These are phyloP conservation scores for Cystobasidium tubakii DNA, from an alignment of 768 basidiomycete species.

Conservation along the genomic window DNA sequence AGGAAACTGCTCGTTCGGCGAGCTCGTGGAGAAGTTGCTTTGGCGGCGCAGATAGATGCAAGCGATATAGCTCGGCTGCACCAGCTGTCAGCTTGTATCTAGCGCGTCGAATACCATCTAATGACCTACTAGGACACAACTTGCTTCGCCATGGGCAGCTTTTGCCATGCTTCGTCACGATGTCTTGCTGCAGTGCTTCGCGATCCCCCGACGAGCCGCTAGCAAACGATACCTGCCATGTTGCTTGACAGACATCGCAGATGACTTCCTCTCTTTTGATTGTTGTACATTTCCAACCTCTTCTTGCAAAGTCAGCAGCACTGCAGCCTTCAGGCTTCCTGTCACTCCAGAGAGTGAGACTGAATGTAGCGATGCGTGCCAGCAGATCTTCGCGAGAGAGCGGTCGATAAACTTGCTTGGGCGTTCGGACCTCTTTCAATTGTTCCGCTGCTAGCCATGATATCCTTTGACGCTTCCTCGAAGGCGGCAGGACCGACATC, in stretches of 20 bases:
- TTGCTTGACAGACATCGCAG: constrained; percentile 9
- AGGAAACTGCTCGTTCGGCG: not conserved
- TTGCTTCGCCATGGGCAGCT: constrained; percentile 16
- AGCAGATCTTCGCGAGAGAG: constrained; percentile 6
- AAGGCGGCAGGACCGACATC: constrained; percentile 26
- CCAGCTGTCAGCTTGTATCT: not conserved
- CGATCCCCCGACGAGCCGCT: not conserved
- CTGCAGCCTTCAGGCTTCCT: constrained; percentile 15
- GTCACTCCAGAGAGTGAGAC: constrained; percentile 16
- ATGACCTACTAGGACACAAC: constrained; percentile 10
- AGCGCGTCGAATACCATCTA: not conserved
- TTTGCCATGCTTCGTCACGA: not conserved
- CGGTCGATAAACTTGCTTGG: constrained; percentile 1
- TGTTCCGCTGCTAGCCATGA: not conserved
- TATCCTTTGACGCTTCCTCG: constrained; percentile 9
- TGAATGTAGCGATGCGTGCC: constrained; percentile 12
- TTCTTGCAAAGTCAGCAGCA: constrained; percentile 22
- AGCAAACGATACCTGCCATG: not conserved
- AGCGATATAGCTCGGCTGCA: constrained; percentile 14
- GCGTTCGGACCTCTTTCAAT: not conserved
- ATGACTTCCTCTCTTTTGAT: constrained; percentile 20
- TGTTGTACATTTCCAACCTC: constrained; percentile 30
- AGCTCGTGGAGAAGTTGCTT: not conserved
- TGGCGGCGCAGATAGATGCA: constrained; percentile 10
- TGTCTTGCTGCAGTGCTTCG: not conserved